Conservation (phyloP, 805 yeast species). For the Wickerhamiella lipophila region DNA sequence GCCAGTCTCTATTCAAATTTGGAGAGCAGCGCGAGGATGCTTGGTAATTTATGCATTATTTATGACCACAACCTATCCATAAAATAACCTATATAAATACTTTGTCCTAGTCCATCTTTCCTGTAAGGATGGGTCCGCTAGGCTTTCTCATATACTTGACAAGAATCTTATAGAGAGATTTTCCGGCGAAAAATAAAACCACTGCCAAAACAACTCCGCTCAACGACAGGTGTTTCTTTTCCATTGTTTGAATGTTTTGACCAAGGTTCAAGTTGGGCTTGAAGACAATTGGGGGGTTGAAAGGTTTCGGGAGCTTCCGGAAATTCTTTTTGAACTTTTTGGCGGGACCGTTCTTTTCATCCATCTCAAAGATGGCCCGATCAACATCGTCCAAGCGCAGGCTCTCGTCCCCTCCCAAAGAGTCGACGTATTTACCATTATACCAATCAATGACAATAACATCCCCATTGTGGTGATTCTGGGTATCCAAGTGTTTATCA, state of each 20-base stretch:
- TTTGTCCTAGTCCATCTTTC: slow-evolving; percentile 6
- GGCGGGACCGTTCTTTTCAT: neutral
- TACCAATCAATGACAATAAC: slow-evolving; percentile 19
- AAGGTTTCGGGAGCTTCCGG: slow-evolving; percentile 5
- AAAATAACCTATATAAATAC: slow-evolving; percentile 1
- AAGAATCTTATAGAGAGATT: neutral
- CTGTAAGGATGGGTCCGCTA: slow-evolving; percentile 8
- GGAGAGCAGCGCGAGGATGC: slow-evolving; percentile 9
- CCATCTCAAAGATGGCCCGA: neutral
- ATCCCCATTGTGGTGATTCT: slow-evolving; percentile 12
- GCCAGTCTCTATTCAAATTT: slow-evolving; percentile 23
- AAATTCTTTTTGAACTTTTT: neutral
- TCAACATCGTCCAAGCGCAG: neutral
- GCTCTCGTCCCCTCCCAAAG: neutral
- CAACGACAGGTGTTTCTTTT: slow-evolving; percentile 1
- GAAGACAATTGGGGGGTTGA: neutral
- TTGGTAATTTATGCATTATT: neutral
- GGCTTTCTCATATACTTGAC: neutral
- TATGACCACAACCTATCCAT: neutral
- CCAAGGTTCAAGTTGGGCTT: slow-evolving; percentile 10
- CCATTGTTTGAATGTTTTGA: slow-evolving; percentile 1
- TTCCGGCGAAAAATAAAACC: neutral
- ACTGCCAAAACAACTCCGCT: slow-evolving; percentile 2
- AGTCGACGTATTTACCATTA: slow-evolving; percentile 17
- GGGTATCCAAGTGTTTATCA: slow-evolving; percentile 10